A percentile compares a stretch with the other conserved stretches of the same genome.
Evolutionary conservation across 108 stramenopile genomes (phyloP).

Genomic region (Ochromonas danica): DNA sequence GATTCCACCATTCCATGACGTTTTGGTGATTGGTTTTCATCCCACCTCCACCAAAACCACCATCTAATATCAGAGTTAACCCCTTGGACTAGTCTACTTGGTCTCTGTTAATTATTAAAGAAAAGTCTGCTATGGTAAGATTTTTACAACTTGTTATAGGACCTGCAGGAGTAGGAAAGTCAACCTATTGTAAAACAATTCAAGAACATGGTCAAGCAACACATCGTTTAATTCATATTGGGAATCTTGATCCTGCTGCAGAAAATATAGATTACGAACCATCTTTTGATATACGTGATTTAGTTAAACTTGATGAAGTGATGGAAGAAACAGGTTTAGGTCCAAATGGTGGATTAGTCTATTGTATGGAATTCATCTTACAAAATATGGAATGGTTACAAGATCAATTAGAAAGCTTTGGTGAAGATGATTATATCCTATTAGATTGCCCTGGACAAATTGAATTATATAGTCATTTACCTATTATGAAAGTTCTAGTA

Average conservation of each 20-base stretch:
- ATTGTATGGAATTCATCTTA: slow-evolving; percentile 97
- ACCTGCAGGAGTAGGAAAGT: slow-evolving; percentile 58
- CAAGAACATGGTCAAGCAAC: slow-evolving; percentile 52
- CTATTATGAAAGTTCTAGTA: slow-evolving; percentile 79
- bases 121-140: slow-evolving; percentile 21
- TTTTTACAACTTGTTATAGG: slow-evolving; percentile 55
- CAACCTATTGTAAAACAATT: slow-evolving; percentile 62
- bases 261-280: slow-evolving; percentile 81
- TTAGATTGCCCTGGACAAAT: slow-evolving; percentile 98
- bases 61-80: too few relatives aligned
- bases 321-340: slow-evolving; percentile 94
- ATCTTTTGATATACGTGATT: slow-evolving; percentile 81
- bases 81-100: too few relatives aligned
- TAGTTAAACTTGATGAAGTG: slow-evolving; percentile 91
- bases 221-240: slow-evolving; percentile 61
- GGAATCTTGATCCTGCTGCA: slow-evolving; percentile 95
- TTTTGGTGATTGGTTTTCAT: too few relatives aligned
- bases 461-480: slow-evolving; percentile 92
- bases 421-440: slow-evolving; percentile 94
- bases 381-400: slow-evolving; percentile 93
- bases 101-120: too few relatives aligned
- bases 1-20: too few relatives aligned
- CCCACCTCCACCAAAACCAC: too few relatives aligned
- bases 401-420: slow-evolving; percentile 69
- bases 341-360: slow-evolving; percentile 93